A percentile compares a stretch with the other conserved stretches of the same genome.
Conservation (phyloP, 805 yeast species). For the Yarrowia keelungensis region DNA sequence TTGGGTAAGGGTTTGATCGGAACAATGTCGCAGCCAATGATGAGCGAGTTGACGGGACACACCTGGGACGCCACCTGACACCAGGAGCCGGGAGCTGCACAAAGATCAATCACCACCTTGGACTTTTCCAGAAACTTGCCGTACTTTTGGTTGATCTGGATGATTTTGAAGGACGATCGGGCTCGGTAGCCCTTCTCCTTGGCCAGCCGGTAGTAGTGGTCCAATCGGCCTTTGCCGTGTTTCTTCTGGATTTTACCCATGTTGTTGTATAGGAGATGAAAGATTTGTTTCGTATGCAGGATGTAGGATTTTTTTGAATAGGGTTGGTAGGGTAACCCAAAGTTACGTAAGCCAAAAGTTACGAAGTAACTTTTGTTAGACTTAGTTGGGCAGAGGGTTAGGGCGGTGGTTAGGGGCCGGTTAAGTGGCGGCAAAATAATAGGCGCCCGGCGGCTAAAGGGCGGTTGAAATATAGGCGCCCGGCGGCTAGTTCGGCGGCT, state of each 20-base stretch:
- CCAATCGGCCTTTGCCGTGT: slow-evolving; percentile 98
- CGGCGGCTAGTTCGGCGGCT: no score
- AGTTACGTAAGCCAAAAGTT: no score
- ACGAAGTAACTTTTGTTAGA: no score
- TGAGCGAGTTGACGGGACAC: slow-evolving; percentile 91
- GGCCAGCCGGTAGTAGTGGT: slow-evolving; percentile 93
- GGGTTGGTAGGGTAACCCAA: slow-evolving; percentile 12
- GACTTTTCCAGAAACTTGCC: slow-evolving; percentile 95
- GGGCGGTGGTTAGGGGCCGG: no score
- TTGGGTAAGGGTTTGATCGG: slow-evolving; percentile 97
- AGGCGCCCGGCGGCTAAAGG: no score
- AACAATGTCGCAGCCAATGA: slow-evolving; percentile 98
- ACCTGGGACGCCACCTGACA: slow-evolving; percentile 96
- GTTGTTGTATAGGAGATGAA: not conserved
- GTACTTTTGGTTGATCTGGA: slow-evolving; percentile 94
- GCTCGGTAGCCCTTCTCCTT: slow-evolving; percentile 99
- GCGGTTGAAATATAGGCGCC: no score
- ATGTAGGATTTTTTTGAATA: not conserved
- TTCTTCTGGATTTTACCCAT: slow-evolving; percentile 96
- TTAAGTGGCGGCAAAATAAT: no score
- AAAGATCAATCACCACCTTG: slow-evolving; percentile 93
- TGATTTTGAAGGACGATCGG: slow-evolving; percentile 94
- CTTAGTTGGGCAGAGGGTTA: no score
- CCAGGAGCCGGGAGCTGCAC: slow-evolving; percentile 99
- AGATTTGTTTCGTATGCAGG: not conserved